Evolutionary conservation across 495 filamentous ascomycete species (phyloP).

Genomic region (Coniosporium apollinis): DNA sequence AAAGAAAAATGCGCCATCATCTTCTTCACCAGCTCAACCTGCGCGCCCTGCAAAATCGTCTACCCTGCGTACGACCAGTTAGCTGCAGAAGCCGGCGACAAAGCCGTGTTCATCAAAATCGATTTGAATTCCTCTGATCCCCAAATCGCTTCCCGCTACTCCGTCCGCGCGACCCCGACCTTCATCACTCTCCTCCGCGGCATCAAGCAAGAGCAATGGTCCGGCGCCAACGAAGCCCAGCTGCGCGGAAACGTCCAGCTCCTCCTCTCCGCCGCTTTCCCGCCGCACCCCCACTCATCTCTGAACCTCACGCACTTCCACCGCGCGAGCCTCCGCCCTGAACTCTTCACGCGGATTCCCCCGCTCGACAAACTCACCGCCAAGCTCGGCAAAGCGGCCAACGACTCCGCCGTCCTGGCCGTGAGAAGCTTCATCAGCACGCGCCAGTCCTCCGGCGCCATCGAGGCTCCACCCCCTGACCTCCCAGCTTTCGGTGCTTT

Average conservation of each 20-base stretch:
- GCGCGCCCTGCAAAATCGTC: constrained; percentile 66
- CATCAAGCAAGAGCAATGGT: constrained; percentile 62
- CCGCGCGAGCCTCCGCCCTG: constrained; percentile 41
- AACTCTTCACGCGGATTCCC: constrained; percentile 63
- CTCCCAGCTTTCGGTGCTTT: constrained; percentile 37
- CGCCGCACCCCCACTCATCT: constrained; percentile 55
- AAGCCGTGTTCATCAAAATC: constrained; percentile 64
- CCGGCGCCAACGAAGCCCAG: constrained; percentile 49
- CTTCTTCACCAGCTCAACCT: constrained; percentile 86
- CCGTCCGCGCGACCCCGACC: constrained; percentile 65
- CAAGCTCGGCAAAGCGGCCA: constrained; percentile 44
- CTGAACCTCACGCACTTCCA: constrained; percentile 55
- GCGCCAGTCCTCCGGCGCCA: constrained; percentile 34
- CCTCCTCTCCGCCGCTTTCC: constrained; percentile 60
- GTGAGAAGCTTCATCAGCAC: constrained; percentile 18
- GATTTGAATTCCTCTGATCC: constrained; percentile 54
- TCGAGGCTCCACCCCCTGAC: constrained; percentile 43
- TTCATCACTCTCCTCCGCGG: constrained; percentile 79
- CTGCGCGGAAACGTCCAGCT: constrained; percentile 57
- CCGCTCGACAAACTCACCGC: constrained; percentile 69
- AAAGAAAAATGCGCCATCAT: constrained; percentile 56
- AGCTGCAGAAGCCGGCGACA: constrained; percentile 53
- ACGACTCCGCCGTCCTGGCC: constrained; percentile 34
- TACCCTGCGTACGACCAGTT: constrained; percentile 74
- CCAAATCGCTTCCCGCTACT: constrained; percentile 46